Percentiles rank a stretch among this genome's conserved stretches.
phyloP scores from a whole-genome alignment of 768 basidiomycete genomes.

The Podaxis sp. region DNA sequence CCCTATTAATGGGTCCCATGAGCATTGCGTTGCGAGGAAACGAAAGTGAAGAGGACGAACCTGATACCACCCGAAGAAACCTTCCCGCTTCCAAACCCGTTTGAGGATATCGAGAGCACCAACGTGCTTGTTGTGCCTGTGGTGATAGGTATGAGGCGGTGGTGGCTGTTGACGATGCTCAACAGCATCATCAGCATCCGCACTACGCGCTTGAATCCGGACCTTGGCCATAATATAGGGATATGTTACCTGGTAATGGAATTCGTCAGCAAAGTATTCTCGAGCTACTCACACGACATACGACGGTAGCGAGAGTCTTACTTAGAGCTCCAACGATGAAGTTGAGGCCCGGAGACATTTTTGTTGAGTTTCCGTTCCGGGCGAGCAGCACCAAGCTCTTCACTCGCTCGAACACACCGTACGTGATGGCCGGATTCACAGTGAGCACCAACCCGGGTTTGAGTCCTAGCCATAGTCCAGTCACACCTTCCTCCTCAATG shows the following conservation, averaged over 20 bases:
- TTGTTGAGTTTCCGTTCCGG: slow-evolving; percentile 41
- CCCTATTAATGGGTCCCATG: slow-evolving; percentile 45
- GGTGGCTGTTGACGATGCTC: slow-evolving; percentile 36
- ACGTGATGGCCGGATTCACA: slow-evolving; percentile 96
- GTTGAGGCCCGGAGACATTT: slow-evolving; percentile 71
- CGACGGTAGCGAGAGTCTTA: slow-evolving; percentile 94
- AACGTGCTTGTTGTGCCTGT: slow-evolving; percentile 43
- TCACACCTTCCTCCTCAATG: slow-evolving; percentile 80
- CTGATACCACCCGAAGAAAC: slow-evolving; percentile 94
- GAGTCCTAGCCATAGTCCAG: slow-evolving; percentile 89
- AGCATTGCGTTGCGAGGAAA: no score
- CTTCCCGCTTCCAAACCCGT: slow-evolving; percentile 70
- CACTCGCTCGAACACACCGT: slow-evolving; percentile 89
- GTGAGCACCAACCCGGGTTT: slow-evolving; percentile 93
- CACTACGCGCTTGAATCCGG: slow-evolving; percentile 81
- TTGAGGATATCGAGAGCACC: slow-evolving; percentile 78
- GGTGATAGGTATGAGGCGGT: slow-evolving; percentile 35
- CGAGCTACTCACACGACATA: slow-evolving; percentile 35
- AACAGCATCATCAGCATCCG: slow-evolving; percentile 46
- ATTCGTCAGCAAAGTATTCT: not conserved
- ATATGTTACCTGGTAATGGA: slow-evolving; percentile 69
- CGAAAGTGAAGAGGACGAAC: slow-evolving; percentile 34
- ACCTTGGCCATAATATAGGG: slow-evolving; percentile 98
- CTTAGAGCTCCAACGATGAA: slow-evolving; percentile 90
- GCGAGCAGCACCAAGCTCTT: slow-evolving; percentile 69